Conservation (phyloP, 2,329 filamentous ascomycete genomes). For the Xylariaceae sp. region DNA sequence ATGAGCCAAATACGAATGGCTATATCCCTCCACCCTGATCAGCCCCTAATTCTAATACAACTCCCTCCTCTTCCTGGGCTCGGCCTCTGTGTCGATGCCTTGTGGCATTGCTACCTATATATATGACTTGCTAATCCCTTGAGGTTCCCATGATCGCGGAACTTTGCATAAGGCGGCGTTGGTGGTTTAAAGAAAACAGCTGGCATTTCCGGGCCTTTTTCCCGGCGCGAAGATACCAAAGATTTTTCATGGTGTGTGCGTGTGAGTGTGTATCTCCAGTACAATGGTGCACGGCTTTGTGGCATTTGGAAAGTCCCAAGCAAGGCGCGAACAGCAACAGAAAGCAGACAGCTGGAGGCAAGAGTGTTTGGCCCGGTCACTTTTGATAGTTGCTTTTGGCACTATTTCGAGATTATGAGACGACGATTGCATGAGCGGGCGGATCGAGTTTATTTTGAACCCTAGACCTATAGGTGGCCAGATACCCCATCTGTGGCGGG, state of each 20-base stretch:
- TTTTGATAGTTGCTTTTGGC: background rate
- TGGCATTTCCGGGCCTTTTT: constrained; percentile 18
- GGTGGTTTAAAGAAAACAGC: constrained; percentile 25
- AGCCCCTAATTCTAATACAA: constrained; percentile 18
- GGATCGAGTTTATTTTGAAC: too few relatives aligned
- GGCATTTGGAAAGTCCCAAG: background rate
- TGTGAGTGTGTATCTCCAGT: constrained; percentile 17
- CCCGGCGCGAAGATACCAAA: constrained; percentile 26
- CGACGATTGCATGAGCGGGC: constrained; percentile 10
- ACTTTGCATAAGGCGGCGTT: constrained; percentile 26
- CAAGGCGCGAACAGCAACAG: background rate
- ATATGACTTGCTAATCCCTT: constrained; percentile 23
- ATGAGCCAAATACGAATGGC: constrained; percentile 7
- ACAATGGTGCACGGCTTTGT: background rate
- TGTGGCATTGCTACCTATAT: constrained; percentile 17
- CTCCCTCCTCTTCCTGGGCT: constrained; percentile 4
- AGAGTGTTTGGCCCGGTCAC: too few relatives aligned
- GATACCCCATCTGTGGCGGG: too few relatives aligned
- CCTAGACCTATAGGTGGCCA: too few relatives aligned
- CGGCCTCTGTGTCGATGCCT: constrained; percentile 10
- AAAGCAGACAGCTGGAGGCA: too few relatives aligned
- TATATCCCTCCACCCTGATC: constrained; percentile 5
- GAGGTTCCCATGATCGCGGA: constrained; percentile 8
- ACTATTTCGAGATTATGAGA: constrained; percentile 12
- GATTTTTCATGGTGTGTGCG: constrained; percentile 17